Evolutionary conservation across 2,329 filamentous ascomycete species (phyloP).

Genomic region (Claviceps lovelessii): DNA sequence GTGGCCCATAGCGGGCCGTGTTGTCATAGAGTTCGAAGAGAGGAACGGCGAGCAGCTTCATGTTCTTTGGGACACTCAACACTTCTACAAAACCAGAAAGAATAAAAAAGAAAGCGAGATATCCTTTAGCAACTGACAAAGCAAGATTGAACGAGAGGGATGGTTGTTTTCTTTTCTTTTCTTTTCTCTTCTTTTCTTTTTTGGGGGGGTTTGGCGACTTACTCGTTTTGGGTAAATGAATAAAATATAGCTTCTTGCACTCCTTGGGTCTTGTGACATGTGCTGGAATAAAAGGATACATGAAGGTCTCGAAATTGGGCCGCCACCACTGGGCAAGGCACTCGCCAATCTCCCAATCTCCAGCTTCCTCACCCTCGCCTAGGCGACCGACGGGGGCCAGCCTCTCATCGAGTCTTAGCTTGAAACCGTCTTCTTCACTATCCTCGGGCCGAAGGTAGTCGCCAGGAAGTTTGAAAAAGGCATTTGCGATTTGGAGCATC

Average conservation of each 20-base stretch:
- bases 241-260: constrained; percentile 98
- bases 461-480: constrained; percentile 96
- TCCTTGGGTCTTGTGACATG: constrained; percentile 96
- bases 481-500: constrained; percentile 98
- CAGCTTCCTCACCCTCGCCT: constrained; percentile 71
- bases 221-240: constrained; percentile 87
- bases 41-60: constrained; percentile 95
- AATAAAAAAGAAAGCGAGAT: constrained; percentile 1
- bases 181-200: too few species aligned
- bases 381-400: constrained; percentile 81
- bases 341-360: constrained; percentile 85
- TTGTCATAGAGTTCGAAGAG: constrained; percentile 98
- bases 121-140: background rate
- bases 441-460: constrained; percentile 85
- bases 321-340: constrained; percentile 97
- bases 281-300: constrained; percentile 95
- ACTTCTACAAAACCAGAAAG: constrained; percentile 47
- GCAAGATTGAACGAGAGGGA: background rate
- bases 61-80: constrained; percentile 94
- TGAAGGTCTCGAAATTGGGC: constrained; percentile 98
- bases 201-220: constrained; percentile 19
- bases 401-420: constrained; percentile 78
- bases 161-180: too few species aligned
- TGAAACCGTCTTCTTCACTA: constrained; percentile 91
- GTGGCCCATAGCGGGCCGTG: constrained; percentile 83